A percentile compares a stretch with the other conserved stretches of the same genome.
These are phyloP conservation scores for Russula ochroleuca DNA, from an alignment of 768 basidiomycete genomes.

Conservation along the genomic window DNA sequence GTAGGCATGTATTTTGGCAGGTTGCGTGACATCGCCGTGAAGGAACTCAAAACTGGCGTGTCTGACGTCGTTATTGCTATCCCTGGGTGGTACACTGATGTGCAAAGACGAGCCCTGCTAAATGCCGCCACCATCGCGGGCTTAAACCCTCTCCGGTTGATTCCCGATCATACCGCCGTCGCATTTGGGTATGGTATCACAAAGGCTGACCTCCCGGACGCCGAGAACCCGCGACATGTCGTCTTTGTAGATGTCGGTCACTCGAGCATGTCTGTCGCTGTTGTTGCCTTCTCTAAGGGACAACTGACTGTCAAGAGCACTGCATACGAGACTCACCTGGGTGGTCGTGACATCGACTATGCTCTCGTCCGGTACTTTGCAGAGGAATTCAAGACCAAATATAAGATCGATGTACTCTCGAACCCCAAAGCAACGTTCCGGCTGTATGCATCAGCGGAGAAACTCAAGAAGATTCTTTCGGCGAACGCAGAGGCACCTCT, in stretches of 20 bases:
- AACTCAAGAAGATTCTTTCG: conserved; percentile 93
- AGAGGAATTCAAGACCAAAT: conserved; percentile 89
- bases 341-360: conserved; percentile 94
- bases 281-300: conserved; percentile 93
- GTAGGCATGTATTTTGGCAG: conserved; percentile 88
- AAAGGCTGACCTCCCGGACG: conserved; percentile 89
- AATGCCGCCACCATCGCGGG: conserved; percentile 88
- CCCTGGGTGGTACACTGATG: conserved; percentile 95
- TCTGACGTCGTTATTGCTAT: conserved; percentile 94
- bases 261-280: conserved; percentile 78
- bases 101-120: conserved; percentile 83
- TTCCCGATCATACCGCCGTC: conserved; percentile 94
- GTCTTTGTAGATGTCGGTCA: conserved; percentile 96
- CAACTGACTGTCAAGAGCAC: conserved; percentile 82
- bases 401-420: conserved; percentile 92
- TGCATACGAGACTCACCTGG: conserved; percentile 89
- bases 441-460: conserved; percentile 82
- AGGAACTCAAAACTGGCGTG: conserved; percentile 81
- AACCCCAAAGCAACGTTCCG: conserved; percentile 94
- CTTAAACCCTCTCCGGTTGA: conserved; percentile 87
- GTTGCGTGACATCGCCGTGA: conserved; percentile 79
- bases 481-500: conserved; percentile 87
- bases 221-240: conserved; percentile 78
- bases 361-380: conserved; percentile 88
- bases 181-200: conserved; percentile 99